These are phyloP conservation scores for Datisca glomerata DNA, from an alignment of 306 rosid species.

Conservation along the genomic window DNA sequence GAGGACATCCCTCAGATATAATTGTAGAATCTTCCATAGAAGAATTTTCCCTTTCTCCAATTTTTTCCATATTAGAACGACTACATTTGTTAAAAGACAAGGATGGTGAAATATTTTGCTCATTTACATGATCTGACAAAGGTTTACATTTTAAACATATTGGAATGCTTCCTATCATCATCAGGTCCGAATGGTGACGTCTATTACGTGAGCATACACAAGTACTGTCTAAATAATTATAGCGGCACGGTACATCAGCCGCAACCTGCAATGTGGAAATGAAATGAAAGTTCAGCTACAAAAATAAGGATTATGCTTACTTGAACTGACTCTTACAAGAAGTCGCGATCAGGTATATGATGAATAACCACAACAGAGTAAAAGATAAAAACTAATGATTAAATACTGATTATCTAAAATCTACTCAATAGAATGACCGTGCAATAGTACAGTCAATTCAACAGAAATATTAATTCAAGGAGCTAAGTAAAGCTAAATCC, in stretches of 20 bases:
- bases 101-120: neutral
- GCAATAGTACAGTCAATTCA: too few relatives aligned
- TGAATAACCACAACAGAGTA: too few relatives aligned
- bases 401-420: too few relatives aligned
- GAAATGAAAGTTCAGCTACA: neutral
- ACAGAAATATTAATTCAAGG: too few relatives aligned
- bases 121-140: neutral
- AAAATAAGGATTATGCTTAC: neutral
- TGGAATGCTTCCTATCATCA: conserved; percentile 9
- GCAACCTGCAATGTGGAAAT: neutral
- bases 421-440: too few relatives aligned
- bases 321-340: too few relatives aligned
- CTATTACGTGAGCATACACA: neutral
- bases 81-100: neutral
- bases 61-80: neutral
- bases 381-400: too few relatives aligned
- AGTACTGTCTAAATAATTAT: neutral
- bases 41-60: neutral
- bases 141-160: neutral
- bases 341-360: too few relatives aligned
- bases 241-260: neutral
- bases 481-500: too few relatives aligned
- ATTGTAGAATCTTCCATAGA: too few relatives aligned
- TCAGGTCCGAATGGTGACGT: neutral
- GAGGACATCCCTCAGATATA: too few relatives aligned